A percentile compares a stretch with the other conserved stretches of the same genome.
phyloP scores from a whole-genome alignment of 495 filamentous ascomycete genomes.

The Aspergillus baeticus region DNA sequence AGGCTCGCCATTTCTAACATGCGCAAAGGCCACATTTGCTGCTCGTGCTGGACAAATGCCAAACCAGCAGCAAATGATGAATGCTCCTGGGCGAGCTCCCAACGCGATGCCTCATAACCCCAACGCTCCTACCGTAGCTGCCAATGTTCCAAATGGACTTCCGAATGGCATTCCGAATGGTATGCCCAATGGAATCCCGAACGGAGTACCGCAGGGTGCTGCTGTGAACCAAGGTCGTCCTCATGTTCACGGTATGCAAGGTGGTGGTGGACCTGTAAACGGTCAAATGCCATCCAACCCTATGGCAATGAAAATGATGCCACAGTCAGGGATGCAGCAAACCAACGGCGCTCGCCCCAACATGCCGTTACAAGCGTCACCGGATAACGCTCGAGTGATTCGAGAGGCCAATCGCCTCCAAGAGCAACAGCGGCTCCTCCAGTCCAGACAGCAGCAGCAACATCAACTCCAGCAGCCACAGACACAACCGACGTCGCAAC shows the following conservation, averaged over 20 bases:
- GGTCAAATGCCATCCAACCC: slow-evolving; percentile 51
- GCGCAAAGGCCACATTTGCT: slow-evolving; percentile 33
- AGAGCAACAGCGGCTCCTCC: slow-evolving; percentile 63
- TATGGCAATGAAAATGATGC: slow-evolving; percentile 66
- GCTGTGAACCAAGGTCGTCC: slow-evolving; percentile 38
- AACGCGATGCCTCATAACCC: slow-evolving; percentile 41
- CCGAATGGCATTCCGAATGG: slow-evolving; percentile 41
- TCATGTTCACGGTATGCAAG: slow-evolving; percentile 41
- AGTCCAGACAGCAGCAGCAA: slow-evolving; percentile 61
- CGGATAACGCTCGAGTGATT: slow-evolving; percentile 51
- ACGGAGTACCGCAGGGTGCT: slow-evolving; percentile 37
- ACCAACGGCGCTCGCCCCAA: slow-evolving; percentile 57
- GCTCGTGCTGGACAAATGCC: slow-evolving; percentile 45
- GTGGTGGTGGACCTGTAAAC: slow-evolving; percentile 33
- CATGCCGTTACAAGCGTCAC: slow-evolving; percentile 53
- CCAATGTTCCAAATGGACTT: slow-evolving; percentile 35
- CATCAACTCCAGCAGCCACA: slow-evolving; percentile 35
- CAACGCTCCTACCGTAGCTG: slow-evolving; percentile 29
- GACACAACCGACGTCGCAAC: slow-evolving; percentile 29
- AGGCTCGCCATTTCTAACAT: slow-evolving; percentile 14
- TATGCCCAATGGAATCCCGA: slow-evolving; percentile 39
- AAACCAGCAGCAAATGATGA: slow-evolving; percentile 43
- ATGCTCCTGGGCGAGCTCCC: slow-evolving; percentile 36
- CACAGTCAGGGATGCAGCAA: slow-evolving; percentile 69
- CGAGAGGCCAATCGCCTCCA: slow-evolving; percentile 64